Evolutionary conservation across 2,329 filamentous ascomycete genomes (phyloP).

Genomic region (Penicillium concentricum): DNA sequence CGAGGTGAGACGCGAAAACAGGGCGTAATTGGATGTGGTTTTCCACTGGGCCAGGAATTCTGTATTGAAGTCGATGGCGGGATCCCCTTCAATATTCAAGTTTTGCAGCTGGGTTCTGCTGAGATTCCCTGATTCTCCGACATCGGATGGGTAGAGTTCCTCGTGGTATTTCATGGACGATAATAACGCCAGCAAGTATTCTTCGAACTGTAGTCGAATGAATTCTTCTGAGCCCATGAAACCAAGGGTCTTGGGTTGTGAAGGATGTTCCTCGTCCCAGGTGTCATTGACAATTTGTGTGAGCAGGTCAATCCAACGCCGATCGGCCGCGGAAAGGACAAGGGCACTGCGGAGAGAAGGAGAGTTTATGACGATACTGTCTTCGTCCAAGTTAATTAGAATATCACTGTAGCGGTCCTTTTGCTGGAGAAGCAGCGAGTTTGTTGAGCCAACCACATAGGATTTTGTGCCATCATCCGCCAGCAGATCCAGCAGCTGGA

Average conservation of each 20-base stretch:
- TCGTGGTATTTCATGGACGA: constrained; percentile 87
- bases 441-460: constrained; percentile 95
- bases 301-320: constrained; percentile 94
- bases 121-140: constrained; percentile 43
- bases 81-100: constrained; percentile 72
- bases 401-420: constrained; percentile 96
- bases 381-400: constrained; percentile 91
- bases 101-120: constrained; percentile 54
- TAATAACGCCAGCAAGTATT: constrained; percentile 86
- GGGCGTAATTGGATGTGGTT: constrained; percentile 82
- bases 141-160: constrained; percentile 54
- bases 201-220: constrained; percentile 94
- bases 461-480: constrained; percentile 94
- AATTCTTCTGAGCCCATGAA: constrained; percentile 97
- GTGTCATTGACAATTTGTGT: constrained; percentile 93
- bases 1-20: constrained; percentile 73
- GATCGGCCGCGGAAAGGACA: constrained; percentile 77
- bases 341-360: constrained; percentile 73
- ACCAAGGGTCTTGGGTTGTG: constrained; percentile 87
- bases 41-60: constrained; percentile 90
- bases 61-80: constrained; percentile 74
- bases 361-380: constrained; percentile 79
- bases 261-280: constrained; percentile 90
- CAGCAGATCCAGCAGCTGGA: constrained; percentile 91
- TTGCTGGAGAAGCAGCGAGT: constrained; percentile 88